Evolutionary conservation across 2,329 filamentous ascomycete genomes (phyloP), one percentile per base, ranked within the genome.

Genomic region (Byssochlamys sp.): DNA sequence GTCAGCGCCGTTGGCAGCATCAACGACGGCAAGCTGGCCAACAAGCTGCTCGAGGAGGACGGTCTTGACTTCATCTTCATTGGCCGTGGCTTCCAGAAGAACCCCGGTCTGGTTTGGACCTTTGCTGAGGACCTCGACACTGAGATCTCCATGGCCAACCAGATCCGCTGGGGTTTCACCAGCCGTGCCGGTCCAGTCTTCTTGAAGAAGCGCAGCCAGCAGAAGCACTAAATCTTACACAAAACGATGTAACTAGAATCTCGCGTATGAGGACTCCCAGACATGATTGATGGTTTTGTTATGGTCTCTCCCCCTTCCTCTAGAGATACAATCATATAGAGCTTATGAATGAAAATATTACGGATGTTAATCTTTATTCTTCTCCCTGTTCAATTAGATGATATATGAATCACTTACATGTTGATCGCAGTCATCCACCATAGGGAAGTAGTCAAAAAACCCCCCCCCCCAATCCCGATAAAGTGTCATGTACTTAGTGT

Each of bases 1-100:
- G 85, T 96, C 33, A 85, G 85, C 24, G 81, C 86, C 2, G 90
- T 96, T 1, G 91, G 91, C 3, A 77, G 82, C 58, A 88, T 96
- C 65, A 85, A 81, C 39, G 81, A 81, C 29, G 87, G 85, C 1
- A 81, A 85, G 65, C 80, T 87, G 70, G 90, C 89, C 4, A 81
- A 84, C 79, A 62, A 82, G 75, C 58, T 87, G 66, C 68, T 83
- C 1, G 76, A 82, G 58, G 71, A 75, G 60, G 71, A 75, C 7
- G 71, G 74, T 60, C 65, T 85, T 58, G 91, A 96, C 68, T 71
- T 91, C n/a, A 84, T 87, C 0, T 79, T 92, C 19, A 79, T 87
- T 1, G 91, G 83, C 0, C 80, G 90, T 57, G 86, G 88, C 67
- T 94, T 94, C 73, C 79, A 95, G 74, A 84, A 90, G 70, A 90